Evolutionary conservation across 2,329 filamentous ascomycete species (phyloP).

Genomic region (Cytospora piceicola): DNA sequence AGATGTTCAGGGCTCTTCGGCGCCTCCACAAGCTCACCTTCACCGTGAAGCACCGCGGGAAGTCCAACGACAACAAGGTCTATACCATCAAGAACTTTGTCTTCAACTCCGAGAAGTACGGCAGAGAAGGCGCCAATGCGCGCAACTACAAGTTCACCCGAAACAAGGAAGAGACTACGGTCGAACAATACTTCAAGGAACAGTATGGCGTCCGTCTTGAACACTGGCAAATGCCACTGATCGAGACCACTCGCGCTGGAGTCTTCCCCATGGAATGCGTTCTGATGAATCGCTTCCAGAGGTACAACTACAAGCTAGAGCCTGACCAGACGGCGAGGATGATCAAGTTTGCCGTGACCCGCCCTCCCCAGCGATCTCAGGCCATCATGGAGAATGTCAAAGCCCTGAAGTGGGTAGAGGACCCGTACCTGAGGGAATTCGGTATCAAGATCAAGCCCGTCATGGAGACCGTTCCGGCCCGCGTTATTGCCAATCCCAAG

Average conservation of each 20-base stretch:
- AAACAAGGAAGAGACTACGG: constrained; percentile 49
- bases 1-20: constrained; percentile 58
- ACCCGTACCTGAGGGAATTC: constrained; percentile 73
- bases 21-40: constrained; percentile 61
- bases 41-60: constrained; percentile 57
- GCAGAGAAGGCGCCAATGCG: constrained; percentile 51
- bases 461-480: constrained; percentile 71
- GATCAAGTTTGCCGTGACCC: constrained; percentile 91
- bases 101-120: constrained; percentile 48
- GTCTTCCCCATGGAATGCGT: constrained; percentile 67
- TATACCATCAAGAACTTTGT: constrained; percentile 58
- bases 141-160: constrained; percentile 61
- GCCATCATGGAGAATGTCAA: constrained; percentile 71
- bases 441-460: constrained; percentile 69
- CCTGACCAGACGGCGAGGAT: constrained; percentile 73
- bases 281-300: constrained; percentile 56
- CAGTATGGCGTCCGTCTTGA: constrained; percentile 57
- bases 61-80: constrained; percentile 48
- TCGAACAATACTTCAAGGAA: constrained; percentile 60
- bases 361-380: constrained; percentile 67
- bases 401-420: constrained; percentile 68
- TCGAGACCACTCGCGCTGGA: constrained; percentile 59
- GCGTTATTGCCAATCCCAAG: constrained; percentile 70
- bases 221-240: constrained; percentile 56
- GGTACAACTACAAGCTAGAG: constrained; percentile 66